A percentile compares a stretch with the other conserved stretches of the same genome.
Evolutionary conservation across 148 eudicot species (phyloP).

Genomic region (Arbutus unedo): DNA sequence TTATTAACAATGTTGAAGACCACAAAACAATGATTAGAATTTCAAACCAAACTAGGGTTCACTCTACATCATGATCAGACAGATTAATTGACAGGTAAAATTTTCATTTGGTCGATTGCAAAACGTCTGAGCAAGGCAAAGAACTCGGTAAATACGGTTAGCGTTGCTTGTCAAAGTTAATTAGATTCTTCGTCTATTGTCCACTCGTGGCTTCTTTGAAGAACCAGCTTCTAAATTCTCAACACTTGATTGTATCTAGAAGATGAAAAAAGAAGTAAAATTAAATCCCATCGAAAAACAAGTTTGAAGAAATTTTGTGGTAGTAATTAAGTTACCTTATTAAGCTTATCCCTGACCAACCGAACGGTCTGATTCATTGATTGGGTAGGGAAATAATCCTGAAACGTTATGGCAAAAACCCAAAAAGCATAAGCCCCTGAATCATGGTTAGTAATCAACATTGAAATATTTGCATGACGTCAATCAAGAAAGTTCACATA

Average conservation of each 20-base stretch:
- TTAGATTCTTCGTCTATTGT: conserved; percentile 76
- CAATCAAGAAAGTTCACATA: too few relatives aligned
- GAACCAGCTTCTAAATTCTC: conserved; percentile 41
- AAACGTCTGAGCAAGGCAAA: background rate
- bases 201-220: conserved; percentile 58
- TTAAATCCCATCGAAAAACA: background rate
- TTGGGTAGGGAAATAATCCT: conserved; percentile 71
- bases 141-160: background rate
- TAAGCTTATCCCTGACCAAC: conserved; percentile 67
- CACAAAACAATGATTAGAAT: background rate
- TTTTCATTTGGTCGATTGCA: background rate
- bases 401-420: conserved; percentile 9
- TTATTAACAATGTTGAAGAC: conserved; percentile 10
- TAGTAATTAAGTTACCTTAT: conserved; percentile 42
- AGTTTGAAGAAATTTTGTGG: background rate
- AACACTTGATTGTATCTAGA: conserved; percentile 61
- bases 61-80: background rate
- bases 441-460: background rate
- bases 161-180: background rate
- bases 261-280: background rate
- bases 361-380: conserved; percentile 82
- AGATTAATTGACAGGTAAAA: background rate
- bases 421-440: background rate
- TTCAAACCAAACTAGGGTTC: background rate
- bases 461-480: background rate